Conservation (phyloP, 2,329 filamentous ascomycete species). For the Aspergillus proliferans region DNA sequence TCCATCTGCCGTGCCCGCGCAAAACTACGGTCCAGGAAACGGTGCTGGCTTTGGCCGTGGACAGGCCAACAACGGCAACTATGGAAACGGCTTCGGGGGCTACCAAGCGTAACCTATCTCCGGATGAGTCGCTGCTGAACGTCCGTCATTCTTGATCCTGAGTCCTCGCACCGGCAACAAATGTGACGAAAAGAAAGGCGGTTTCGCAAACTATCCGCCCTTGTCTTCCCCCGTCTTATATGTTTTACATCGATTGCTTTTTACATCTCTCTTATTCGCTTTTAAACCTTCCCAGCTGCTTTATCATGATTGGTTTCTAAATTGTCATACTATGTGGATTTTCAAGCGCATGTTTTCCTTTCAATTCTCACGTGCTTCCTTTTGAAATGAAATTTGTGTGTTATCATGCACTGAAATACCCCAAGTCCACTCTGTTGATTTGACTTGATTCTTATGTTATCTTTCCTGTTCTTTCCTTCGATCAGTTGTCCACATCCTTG, state of each 20-base stretch:
- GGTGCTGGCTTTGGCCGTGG: slow-evolving; percentile 81
- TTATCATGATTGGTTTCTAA: slow-evolving; percentile 19
- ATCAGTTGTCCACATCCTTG: slow-evolving; percentile 25
- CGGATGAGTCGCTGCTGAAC: slow-evolving; percentile 3
- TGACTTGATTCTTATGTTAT: slow-evolving; percentile 24
- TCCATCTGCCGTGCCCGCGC: slow-evolving; percentile 44
- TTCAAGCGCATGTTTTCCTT: slow-evolving; percentile 27
- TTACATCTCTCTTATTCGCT: slow-evolving; percentile 8
- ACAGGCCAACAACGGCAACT: slow-evolving; percentile 44
- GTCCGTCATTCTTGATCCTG: slow-evolving; percentile 9
- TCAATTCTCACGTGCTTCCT: slow-evolving; percentile 29
- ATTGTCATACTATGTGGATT: slow-evolving; percentile 30
- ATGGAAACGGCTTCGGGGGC: slow-evolving; percentile 53
- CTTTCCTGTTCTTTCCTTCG: slow-evolving; percentile 21
- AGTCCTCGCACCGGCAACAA: slow-evolving; percentile 7
- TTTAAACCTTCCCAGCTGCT: slow-evolving; percentile 16
- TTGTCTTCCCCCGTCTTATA: background rate
- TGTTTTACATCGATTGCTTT: background rate
- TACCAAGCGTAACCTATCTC: slow-evolving; percentile 49
- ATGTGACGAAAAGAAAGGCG: slow-evolving; percentile 10
- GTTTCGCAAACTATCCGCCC: background rate
- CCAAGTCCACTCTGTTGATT: slow-evolving; percentile 34
- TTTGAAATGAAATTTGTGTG: slow-evolving; percentile 40
- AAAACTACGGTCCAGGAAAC: slow-evolving; percentile 59
- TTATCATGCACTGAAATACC: slow-evolving; percentile 38